phyloP scores from a whole-genome alignment of 2,329 filamentous ascomycete genomes.

The Aureobasidium vineae region DNA sequence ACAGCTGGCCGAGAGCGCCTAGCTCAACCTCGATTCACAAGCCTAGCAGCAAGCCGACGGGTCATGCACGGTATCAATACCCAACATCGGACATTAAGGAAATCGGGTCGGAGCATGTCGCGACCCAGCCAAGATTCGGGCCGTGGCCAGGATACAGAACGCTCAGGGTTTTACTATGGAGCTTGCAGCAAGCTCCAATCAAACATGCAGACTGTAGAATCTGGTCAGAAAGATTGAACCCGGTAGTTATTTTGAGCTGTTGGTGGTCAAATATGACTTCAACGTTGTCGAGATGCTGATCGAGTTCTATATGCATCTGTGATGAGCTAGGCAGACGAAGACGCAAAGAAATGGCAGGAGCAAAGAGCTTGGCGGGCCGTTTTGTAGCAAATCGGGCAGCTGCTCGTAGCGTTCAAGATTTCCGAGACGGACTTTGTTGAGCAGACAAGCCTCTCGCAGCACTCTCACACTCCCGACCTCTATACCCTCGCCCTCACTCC shows the following conservation, averaged over 20 bases:
- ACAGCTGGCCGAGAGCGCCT: neutral
- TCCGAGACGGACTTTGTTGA: slow-evolving; percentile 14
- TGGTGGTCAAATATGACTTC: neutral
- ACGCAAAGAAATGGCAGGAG: neutral
- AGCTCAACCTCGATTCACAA: neutral
- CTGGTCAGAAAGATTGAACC: neutral
- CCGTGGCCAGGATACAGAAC: neutral
- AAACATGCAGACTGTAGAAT: neutral
- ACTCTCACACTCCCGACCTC: slow-evolving; percentile 3
- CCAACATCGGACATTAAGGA: slow-evolving; percentile 20
- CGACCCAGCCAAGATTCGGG: slow-evolving; percentile 16
- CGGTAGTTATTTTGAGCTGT: neutral
- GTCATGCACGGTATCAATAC: neutral
- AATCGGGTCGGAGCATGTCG: slow-evolving; percentile 19
- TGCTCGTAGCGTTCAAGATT: slow-evolving; percentile 6
- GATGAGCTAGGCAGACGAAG: neutral
- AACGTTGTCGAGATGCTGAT: too few species aligned
- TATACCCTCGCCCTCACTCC: slow-evolving; percentile 15
- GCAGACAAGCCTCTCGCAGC: neutral
- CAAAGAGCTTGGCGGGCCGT: slow-evolving; percentile 3
- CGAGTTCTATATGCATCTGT: neutral
- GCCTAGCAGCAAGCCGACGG: neutral
- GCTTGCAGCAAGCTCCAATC: neutral
- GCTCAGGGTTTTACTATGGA: neutral
- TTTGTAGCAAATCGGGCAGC: neutral